Evolutionary conservation across 768 basidiomycete genomes (phyloP), one percentile per base, ranked within the genome.

Genomic region (Goffeauzyma gilvescens): DNA sequence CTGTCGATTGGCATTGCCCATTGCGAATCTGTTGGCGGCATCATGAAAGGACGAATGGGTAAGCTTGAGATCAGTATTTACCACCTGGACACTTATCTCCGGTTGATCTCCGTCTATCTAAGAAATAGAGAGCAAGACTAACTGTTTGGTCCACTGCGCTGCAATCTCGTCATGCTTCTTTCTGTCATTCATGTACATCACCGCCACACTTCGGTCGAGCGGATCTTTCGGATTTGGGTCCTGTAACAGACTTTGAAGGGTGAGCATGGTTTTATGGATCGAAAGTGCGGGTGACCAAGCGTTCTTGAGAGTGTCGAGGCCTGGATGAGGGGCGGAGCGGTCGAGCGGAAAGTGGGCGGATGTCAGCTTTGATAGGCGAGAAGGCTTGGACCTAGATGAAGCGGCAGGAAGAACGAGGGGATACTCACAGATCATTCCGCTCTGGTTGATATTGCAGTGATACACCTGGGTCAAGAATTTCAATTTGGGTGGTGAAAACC

Each of bases 271-370:
- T 68, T 95, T 93, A 71, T 82, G 87, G 36, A 95, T 68, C 2
- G 85, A 89, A 17, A 95, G 65, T 2, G 87, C 87, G 6, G 87
- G 87, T 1, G 83, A 87, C 87, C 87, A 95, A 55, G 83, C 81
- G 55, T 76, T 72, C 66, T 95, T 93, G 45, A 95, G 72, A 38
- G 90, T 22, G 6, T 41, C 5, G 17, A 30, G 15, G 2, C 27
- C 15, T 32, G 13, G 27, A 4, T 30, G n/a, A n/a, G 40, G 15
- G n/a, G 3, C 28, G 20, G 8, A 2, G n/a, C 3, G 22, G n/a
- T 25, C 25, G 21, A 17, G 25, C 14, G 12, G 10, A 20, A 27
- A 32, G 32, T 50, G 38, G 32, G 42, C n/a, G n/a, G n/a, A n/a
- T n/a, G n/a, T n/a, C n/a, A n/a, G n/a, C n/a, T n/a, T n/a, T n/a